Conservation (phyloP, 75 land plant genomes). For the Cupressus sempervirens region DNA sequence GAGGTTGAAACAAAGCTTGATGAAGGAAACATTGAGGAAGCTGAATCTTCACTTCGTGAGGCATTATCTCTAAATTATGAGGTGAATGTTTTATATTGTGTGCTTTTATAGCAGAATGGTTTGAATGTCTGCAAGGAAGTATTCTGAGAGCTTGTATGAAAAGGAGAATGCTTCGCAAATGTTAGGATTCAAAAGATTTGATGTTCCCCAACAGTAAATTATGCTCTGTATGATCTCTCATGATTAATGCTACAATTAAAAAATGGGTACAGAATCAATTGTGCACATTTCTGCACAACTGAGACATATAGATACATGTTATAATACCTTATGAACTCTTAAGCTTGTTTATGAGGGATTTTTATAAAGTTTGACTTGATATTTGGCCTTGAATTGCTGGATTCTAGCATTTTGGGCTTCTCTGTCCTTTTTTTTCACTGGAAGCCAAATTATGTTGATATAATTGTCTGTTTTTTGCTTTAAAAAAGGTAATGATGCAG, state of each 20-base stretch:
- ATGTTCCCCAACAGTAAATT: background rate
- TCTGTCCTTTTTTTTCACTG: too few species aligned
- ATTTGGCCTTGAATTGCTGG: too few species aligned
- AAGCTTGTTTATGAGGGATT: background rate
- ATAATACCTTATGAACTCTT: background rate
- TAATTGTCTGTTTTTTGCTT: too few species aligned
- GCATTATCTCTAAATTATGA: slow-evolving; percentile 74
- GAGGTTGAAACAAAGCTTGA: slow-evolving; percentile 82
- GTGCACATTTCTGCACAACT: background rate
- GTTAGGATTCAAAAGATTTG: background rate
- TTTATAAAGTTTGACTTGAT: too few species aligned
- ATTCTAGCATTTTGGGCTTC: too few species aligned
- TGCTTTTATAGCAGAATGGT: background rate
- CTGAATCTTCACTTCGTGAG: slow-evolving; percentile 72
- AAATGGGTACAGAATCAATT: background rate
- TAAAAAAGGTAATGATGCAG: too few species aligned
- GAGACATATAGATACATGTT: background rate
- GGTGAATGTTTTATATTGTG: slow-evolving; percentile 24
- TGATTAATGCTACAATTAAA: background rate
- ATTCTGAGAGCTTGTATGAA: background rate
- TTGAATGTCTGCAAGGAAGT: background rate
- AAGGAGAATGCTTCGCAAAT: background rate
- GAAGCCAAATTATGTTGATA: too few species aligned
- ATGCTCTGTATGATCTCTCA: background rate
- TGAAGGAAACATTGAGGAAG: slow-evolving; percentile 86